Base-by-base conservation (phyloP, 2,329 filamentous ascomycete genomes). In the Claviceps lovelessii region DNA sequence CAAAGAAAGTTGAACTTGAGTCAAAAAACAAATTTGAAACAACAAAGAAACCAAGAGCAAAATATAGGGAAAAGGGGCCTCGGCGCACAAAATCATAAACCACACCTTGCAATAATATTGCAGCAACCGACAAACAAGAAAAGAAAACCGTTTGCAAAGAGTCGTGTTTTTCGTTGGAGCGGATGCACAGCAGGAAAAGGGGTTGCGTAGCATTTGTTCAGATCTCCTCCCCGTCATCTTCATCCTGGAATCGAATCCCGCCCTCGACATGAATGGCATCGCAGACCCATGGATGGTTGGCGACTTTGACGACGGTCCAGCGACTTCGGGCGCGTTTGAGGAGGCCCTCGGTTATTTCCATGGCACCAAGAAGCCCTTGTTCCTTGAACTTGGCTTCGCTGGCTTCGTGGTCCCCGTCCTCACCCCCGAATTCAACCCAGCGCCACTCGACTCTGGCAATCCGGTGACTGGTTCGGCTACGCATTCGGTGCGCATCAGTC, bases 381-480 rank as follows among this genome's bases (percentile, higher is more conserved):
- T 78, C 81, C 55, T 79, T 78, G 59, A 84, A 83, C 58, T 79
- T 83, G 61, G 67, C 75, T 58, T 73, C 71, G 60, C 80, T 75
- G 3, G 76, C 76, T 51, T 95, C 89, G 76, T 94, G 93, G 54
- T 95, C 89, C 41, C 89, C 90, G 54, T 94, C 87, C 11, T 85
- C 82, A 55, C 90, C 85, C 1, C 84, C 89, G 65, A 86, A 95
- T 57, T 86, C 82, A 58, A 89, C 83, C 93, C 93, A 98, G 50
- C 86, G 83, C 93, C 93, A 98, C 66, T 98, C 93, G 52, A 90
- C 88, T 41, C 93, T 79, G 2, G 93, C 93, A 58, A 98, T 97
- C n/a, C 90, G 84, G 67, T 98, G 93, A 53, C 86, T 91, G 0
- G 88, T 91, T 54, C 88, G 78, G 61, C 86, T 90, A 62, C 86